These are phyloP conservation scores for Globisporangium orthogonon DNA, from an alignment of 352 stramenopile genomes.

Conservation along the genomic window DNA sequence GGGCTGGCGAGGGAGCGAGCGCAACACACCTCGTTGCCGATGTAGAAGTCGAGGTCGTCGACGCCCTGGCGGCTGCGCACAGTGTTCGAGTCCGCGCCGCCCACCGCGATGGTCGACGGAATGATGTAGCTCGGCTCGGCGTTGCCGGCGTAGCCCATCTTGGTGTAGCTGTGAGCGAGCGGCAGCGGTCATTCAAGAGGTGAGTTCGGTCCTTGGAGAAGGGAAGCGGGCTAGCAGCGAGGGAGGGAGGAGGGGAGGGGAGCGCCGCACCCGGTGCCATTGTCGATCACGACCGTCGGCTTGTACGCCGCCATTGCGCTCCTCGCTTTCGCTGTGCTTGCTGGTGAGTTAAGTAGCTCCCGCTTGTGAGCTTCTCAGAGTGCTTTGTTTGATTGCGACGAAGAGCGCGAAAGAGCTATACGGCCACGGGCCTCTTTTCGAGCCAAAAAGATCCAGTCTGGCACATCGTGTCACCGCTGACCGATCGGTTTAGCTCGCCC, in stretches of 20 bases:
- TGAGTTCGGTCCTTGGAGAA: not conserved
- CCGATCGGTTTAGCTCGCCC: too few relatives aligned
- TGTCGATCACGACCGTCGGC: constrained; percentile 95
- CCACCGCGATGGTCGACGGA: constrained; percentile 90
- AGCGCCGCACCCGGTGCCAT: constrained; percentile 89
- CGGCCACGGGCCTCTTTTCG: too few relatives aligned
- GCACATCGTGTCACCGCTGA: too few relatives aligned
- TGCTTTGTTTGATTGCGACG: not conserved
- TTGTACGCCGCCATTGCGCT: constrained; percentile 60
- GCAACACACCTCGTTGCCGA: constrained; percentile 77
- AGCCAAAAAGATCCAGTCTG: too few relatives aligned
- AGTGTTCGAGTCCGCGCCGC: constrained; percentile 48
- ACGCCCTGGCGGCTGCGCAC: constrained; percentile 87
- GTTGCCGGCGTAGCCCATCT: constrained; percentile 95
- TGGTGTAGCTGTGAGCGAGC: constrained; percentile 84
- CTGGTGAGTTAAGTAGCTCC: not conserved
- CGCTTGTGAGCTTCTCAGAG: not conserved
- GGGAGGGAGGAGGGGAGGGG: not conserved
- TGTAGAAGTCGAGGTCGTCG: constrained; percentile 95
- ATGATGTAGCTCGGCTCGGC: constrained; percentile 94
- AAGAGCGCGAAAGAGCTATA: not conserved
- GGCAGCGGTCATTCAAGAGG: not conserved
- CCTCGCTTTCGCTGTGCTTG: not conserved
- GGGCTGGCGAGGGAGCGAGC: not conserved
- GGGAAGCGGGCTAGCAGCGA: constrained; percentile 1